Conservation (phyloP, 345 rosid species). For the Luvunga scandens region DNA sequence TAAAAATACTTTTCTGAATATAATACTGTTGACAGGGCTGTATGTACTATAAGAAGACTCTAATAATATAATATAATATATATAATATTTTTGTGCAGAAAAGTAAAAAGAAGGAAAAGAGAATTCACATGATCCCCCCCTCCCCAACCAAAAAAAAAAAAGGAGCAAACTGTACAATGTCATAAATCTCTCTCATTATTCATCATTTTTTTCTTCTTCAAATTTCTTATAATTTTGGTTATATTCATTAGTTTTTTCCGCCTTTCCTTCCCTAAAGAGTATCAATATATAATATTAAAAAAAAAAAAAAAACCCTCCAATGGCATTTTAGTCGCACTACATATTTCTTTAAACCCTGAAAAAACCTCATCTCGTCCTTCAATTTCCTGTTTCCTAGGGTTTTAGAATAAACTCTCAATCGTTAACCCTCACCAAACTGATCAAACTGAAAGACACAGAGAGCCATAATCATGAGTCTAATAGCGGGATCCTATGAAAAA, state of each 20-base stretch:
- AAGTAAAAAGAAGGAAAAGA: no score
- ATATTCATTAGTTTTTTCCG: background rate
- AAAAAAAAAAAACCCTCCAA: background rate
- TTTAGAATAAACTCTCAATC: background rate
- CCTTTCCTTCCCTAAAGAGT: no score
- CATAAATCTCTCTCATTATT: no score
- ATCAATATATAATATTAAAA: background rate
- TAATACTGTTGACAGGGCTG: no score
- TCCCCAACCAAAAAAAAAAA: no score
- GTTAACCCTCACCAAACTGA: background rate
- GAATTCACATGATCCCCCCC: no score
- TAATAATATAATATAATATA: no score
- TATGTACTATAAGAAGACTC: no score
- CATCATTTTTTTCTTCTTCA: no score
- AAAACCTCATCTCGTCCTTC: background rate
- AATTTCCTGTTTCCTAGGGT: background rate
- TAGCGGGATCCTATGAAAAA: constrained; percentile 92
- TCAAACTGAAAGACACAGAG: background rate
- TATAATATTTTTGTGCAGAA: no score
- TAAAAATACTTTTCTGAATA: no score
- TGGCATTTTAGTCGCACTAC: background rate
- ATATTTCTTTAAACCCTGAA: constrained; percentile 10
- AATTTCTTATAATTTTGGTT: background rate
- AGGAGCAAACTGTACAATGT: no score
- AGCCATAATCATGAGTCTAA: constrained; percentile 46